These are phyloP conservation scores for Herpotrichia juniperi DNA, from an alignment of 2,329 filamentous ascomycete species.

Conservation along the genomic window DNA sequence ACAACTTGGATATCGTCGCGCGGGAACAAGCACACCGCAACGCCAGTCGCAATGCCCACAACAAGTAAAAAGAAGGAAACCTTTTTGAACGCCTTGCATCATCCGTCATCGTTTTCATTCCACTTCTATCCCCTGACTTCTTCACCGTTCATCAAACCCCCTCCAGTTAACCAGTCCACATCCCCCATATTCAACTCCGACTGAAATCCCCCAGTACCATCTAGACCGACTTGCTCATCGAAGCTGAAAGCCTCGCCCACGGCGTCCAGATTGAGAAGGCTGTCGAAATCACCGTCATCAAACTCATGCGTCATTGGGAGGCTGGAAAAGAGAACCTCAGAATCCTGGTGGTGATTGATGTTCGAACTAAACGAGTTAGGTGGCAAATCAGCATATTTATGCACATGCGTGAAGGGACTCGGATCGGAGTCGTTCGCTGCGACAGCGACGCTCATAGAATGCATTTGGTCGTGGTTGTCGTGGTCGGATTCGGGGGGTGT, in stretches of 20 bases:
- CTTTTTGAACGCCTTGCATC: not conserved
- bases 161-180: conserved; percentile 24
- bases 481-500: conserved; percentile 55
- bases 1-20: conserved; percentile 4
- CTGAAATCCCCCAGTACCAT: conserved; percentile 8
- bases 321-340: conserved; percentile 41
- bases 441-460: conserved; percentile 1
- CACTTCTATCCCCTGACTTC: conserved; percentile 7
- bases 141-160: conserved; percentile 7
- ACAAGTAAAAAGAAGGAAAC: not conserved
- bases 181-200: conserved; percentile 15
- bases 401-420: not conserved
- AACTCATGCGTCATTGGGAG: conserved; percentile 46
- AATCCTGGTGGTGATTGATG: conserved; percentile 41
- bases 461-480: conserved; percentile 33
- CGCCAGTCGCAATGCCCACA: too few relatives aligned
- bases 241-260: conserved; percentile 46
- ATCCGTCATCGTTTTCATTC: too few relatives aligned
- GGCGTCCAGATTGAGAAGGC: conserved; percentile 47
- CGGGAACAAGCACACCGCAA: too few relatives aligned
- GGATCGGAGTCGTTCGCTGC: not conserved
- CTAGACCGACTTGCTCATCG: conserved; percentile 25
- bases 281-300: conserved; percentile 48
- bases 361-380: conserved; percentile 25
- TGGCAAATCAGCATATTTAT: conserved; percentile 12